These are phyloP conservation scores for Penicillium thymicola DNA, from an alignment of 2,329 filamentous ascomycete species.

Conservation along the genomic window DNA sequence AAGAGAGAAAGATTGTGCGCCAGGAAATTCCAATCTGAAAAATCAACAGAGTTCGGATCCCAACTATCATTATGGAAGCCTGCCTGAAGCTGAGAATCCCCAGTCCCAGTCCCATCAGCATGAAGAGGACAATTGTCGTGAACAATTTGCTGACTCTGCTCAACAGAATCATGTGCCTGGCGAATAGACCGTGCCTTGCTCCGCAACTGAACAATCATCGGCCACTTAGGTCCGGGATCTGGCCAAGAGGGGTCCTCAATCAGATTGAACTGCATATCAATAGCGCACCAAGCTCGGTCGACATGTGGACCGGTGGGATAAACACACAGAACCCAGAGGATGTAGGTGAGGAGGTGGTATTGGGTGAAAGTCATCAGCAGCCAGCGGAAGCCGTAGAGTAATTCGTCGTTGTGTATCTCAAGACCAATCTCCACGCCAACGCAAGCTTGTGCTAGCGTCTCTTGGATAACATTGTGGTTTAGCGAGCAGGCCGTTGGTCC, in stretches of 20 bases:
- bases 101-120: background rate
- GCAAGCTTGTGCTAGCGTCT: constrained; percentile 36
- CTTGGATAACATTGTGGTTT: constrained; percentile 26
- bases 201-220: constrained; percentile 17
- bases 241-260: constrained; percentile 20
- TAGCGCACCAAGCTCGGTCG: constrained; percentile 33
- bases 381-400: constrained; percentile 42
- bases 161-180: constrained; percentile 1
- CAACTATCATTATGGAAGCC: constrained; percentile 15
- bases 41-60: constrained; percentile 19
- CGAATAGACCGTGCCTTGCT: constrained; percentile 18
- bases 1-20: constrained; percentile 10
- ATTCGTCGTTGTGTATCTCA: constrained; percentile 34
- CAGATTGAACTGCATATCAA: constrained; percentile 16
- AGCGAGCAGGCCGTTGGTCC: constrained; percentile 8
- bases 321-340: constrained; percentile 46
- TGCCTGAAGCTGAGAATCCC: background rate
- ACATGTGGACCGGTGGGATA: constrained; percentile 31
- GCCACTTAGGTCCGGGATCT: constrained; percentile 24
- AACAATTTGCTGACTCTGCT: background rate
- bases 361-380: constrained; percentile 41
- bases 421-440: constrained; percentile 35
- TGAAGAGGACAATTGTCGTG: background rate
- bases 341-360: constrained; percentile 45
- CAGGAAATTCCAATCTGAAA: constrained; percentile 22